Conservation (phyloP, 2,329 filamentous ascomycete genomes). For the Furcasterigmium sp. region DNA sequence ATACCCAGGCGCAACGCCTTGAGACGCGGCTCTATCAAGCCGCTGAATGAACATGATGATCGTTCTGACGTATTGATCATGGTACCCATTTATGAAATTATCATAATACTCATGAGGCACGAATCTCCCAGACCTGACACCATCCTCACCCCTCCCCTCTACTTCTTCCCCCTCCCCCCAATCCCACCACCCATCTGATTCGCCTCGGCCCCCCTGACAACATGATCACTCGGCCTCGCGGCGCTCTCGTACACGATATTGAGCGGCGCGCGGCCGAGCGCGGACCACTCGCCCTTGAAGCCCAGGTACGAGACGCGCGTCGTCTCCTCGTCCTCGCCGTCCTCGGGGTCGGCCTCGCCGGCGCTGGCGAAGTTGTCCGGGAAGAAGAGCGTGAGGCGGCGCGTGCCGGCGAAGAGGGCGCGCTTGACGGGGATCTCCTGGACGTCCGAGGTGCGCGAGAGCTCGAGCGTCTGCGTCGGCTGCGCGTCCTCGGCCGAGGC, state of each 20-base stretch:
- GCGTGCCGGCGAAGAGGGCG: conserved; percentile 84
- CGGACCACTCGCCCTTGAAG: conserved; percentile 74
- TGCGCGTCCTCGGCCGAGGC: conserved; percentile 61
- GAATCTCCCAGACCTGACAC: too few species aligned
- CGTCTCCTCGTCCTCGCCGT: conserved; percentile 71
- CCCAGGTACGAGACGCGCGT: conserved; percentile 71
- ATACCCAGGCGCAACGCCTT: too few species aligned
- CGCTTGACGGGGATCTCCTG: conserved; percentile 86
- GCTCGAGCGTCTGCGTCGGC: conserved; percentile 70
- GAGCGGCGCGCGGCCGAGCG: conserved; percentile 71
- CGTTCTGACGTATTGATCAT: too few species aligned
- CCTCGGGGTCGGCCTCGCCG: conserved; percentile 74
- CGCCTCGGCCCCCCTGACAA: conserved; percentile 50
- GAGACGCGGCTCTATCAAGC: too few species aligned
- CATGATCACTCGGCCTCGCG: conserved; percentile 85
- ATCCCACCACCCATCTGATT: conserved; percentile 52
- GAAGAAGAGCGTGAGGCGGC: conserved; percentile 78
- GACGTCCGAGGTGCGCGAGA: conserved; percentile 73
- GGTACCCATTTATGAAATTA: too few species aligned
- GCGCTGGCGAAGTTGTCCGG: conserved; percentile 83
- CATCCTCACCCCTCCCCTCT: too few species aligned
- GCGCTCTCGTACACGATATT: conserved; percentile 92
- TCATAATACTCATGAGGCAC: too few species aligned
- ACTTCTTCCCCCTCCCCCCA: conserved; percentile 25
- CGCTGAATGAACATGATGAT: too few species aligned